Evolutionary conservation across 129 eudicot species (phyloP).

Genomic region (Tagetes erecta): DNA sequence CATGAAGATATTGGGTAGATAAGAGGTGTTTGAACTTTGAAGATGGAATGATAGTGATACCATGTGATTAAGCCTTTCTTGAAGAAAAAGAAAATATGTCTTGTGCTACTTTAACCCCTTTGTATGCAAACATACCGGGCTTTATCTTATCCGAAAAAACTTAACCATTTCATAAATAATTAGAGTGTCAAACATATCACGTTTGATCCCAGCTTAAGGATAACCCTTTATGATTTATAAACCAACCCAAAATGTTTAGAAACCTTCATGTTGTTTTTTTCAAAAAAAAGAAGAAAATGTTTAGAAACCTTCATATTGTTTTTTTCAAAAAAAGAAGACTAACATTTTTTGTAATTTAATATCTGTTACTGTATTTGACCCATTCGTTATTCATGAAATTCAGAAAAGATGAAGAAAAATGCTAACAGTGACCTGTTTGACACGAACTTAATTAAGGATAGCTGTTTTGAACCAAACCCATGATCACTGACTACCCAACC

Average conservation of each 20-base stretch:
- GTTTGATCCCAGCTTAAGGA: too few species aligned
- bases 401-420: not conserved
- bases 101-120: not conserved
- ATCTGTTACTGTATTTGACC: not conserved
- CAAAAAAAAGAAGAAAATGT: not conserved
- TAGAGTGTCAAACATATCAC: not conserved
- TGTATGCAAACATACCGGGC: not conserved
- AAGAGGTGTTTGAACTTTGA: not conserved
- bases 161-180: not conserved
- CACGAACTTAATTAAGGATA: not conserved
- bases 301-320: not conserved
- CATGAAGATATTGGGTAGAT: not conserved
- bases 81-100: too few species aligned
- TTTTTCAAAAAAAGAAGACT: not conserved
- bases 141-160: not conserved
- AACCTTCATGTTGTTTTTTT: not conserved
- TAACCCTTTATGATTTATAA: not conserved
- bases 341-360: not conserved
- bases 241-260: slow-evolving; percentile 1
- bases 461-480: not conserved
- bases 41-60: not conserved
- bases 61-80: too few species aligned
- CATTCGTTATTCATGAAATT: not conserved
- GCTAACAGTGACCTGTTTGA: not conserved
- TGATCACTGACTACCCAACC: not conserved